Conservation (phyloP, 2,329 filamentous ascomycete species). For the Seiridium unicorne region DNA sequence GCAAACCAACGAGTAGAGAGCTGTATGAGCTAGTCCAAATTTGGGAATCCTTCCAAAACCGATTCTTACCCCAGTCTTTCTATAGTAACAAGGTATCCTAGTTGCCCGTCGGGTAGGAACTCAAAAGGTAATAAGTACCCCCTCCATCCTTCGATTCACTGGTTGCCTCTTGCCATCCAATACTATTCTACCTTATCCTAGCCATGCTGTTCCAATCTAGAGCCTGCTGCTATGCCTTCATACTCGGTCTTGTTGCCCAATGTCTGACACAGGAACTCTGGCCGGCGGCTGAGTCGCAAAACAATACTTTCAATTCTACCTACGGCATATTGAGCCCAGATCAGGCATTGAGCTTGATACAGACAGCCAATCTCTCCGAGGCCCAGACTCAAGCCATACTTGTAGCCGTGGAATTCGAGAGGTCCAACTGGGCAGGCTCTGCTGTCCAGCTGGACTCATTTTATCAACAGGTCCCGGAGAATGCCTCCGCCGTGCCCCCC, state of each 20-base stretch:
- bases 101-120: no score
- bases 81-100: no score
- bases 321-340: neutral
- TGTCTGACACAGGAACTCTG: neutral
- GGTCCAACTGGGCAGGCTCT: conserved; percentile 3
- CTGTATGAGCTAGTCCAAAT: no score
- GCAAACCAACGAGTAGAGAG: no score
- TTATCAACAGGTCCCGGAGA: neutral
- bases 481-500: neutral
- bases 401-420: neutral
- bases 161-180: no score
- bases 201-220: no score
- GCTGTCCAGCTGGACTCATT: neutral
- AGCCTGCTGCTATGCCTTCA: neutral
- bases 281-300: neutral
- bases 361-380: neutral
- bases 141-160: no score
- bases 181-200: no score
- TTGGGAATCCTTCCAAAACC: no score
- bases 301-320: conserved; percentile 2
- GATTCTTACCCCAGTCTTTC: no score
- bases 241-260: neutral
- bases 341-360: neutral
- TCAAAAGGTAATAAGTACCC: no score
- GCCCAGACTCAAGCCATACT: neutral